Evolutionary conservation across 1,284 basidiomycete genomes (phyloP).

Genomic region (Trichosporon ovoides): DNA sequence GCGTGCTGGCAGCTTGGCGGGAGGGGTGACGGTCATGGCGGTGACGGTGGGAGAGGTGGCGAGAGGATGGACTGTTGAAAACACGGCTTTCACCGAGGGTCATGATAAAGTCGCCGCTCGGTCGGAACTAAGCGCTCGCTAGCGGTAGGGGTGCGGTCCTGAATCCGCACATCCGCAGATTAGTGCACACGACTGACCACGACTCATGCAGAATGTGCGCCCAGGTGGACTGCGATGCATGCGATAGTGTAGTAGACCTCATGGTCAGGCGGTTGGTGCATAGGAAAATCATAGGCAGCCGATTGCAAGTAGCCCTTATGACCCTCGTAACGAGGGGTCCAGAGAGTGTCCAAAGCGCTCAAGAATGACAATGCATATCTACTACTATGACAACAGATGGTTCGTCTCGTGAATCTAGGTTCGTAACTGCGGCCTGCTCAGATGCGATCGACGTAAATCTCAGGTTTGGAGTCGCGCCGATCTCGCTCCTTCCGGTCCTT

Average conservation of each 20-base stretch:
- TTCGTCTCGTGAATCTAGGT: not conserved
- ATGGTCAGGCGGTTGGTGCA: too few relatives aligned
- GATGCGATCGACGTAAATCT: conserved; percentile 14
- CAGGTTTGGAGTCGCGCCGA: conserved; percentile 4
- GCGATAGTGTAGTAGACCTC: too few relatives aligned
- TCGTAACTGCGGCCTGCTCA: not conserved
- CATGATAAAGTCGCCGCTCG: not conserved
- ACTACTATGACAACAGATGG: conserved; percentile 2
- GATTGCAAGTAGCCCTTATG: too few relatives aligned
- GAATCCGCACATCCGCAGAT: too few relatives aligned
- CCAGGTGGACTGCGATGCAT: too few relatives aligned
- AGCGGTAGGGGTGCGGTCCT: too few relatives aligned
- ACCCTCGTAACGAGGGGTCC: too few relatives aligned
- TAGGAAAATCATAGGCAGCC: too few relatives aligned
- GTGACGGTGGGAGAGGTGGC: not conserved
- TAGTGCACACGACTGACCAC: too few relatives aligned
- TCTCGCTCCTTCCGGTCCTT: conserved; percentile 11
- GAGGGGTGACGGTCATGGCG: conserved; percentile 7
- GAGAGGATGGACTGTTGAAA: not conserved
- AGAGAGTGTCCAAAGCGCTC: too few relatives aligned
- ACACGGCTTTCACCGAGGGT: not conserved
- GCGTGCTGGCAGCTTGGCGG: conserved; percentile 37
- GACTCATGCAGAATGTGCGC: too few relatives aligned
- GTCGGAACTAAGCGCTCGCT: conserved; percentile 1
- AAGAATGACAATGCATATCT: conserved; percentile 5